Evolutionary conservation across 176 grass and related monocot genomes (phyloP).

Genomic region (Saccharum spontaneum): DNA sequence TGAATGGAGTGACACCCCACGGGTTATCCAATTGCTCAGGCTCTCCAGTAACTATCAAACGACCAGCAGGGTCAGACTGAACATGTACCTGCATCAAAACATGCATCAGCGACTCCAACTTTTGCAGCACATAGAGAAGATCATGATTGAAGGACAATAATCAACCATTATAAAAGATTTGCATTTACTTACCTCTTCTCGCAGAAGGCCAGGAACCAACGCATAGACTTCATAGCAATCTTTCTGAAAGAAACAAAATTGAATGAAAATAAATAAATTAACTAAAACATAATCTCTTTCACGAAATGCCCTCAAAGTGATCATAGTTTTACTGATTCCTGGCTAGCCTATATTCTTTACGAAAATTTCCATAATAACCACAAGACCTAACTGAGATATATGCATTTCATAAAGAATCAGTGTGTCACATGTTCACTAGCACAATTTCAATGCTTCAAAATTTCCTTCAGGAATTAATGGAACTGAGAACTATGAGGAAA

Average conservation of each 20-base stretch:
- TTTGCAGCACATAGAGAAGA: not conserved
- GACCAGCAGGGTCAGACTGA: slow-evolving; percentile 94
- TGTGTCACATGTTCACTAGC: not conserved
- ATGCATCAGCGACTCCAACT: slow-evolving; percentile 9
- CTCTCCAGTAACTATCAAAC: slow-evolving; percentile 88
- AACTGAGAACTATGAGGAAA: not conserved
- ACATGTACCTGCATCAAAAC: slow-evolving; percentile 77
- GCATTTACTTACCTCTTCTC: slow-evolving; percentile 73
- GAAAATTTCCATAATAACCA: not conserved
- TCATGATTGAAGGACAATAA: slow-evolving; percentile 18
- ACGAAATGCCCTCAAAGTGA: slow-evolving; percentile 14
- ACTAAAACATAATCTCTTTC: not conserved
- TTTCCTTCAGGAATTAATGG: not conserved
- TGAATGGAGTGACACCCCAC: slow-evolving; percentile 77
- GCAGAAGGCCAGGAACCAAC: slow-evolving; percentile 88
- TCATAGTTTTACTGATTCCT: not conserved
- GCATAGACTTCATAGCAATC: slow-evolving; percentile 98
- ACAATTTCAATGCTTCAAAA: not conserved
- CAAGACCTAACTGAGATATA: slow-evolving; percentile 16
- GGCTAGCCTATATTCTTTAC: not conserved
- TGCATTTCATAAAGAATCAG: slow-evolving; percentile 34
- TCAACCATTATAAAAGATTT: slow-evolving; percentile 4
- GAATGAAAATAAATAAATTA: not conserved
- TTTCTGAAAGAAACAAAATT: slow-evolving; percentile 60
- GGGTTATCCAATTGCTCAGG: slow-evolving; percentile 78